phyloP scores from a whole-genome alignment of 306 rosid genomes.

The Casuarina cunninghamiana region DNA sequence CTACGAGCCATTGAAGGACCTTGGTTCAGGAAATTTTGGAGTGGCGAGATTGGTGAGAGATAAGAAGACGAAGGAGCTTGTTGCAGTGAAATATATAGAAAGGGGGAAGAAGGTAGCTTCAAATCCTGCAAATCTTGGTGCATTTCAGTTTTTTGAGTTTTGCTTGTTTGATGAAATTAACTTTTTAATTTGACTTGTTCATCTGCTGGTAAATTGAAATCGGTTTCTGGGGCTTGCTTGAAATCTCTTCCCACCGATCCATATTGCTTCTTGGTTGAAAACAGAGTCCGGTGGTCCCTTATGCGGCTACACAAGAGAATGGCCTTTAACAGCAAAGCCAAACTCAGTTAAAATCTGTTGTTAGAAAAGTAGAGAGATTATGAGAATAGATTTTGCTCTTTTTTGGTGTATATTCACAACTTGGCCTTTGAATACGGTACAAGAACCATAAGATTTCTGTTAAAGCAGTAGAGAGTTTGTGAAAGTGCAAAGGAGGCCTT shows the following conservation, averaged over 20 bases:
- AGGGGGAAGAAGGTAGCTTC: constrained; percentile 73
- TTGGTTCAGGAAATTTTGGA: constrained; percentile 89
- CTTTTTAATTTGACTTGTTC: not conserved
- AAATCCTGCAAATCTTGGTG: constrained; percentile 11
- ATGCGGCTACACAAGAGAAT: too few relatives aligned
- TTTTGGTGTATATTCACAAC: too few relatives aligned
- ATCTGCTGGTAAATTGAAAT: not conserved
- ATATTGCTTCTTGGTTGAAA: too few relatives aligned
- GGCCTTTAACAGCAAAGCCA: too few relatives aligned
- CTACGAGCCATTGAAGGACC: constrained; percentile 70
- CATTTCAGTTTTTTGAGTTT: not conserved
- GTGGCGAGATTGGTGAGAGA: constrained; percentile 86
- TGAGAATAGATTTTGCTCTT: too few relatives aligned
- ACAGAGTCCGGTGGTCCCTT: too few relatives aligned
- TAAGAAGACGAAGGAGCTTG: constrained; percentile 72
- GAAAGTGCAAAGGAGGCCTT: too few relatives aligned
- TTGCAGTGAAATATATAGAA: constrained; percentile 86
- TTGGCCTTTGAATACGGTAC: too few relatives aligned
- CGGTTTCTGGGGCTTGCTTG: not conserved
- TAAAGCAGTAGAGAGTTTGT: too few relatives aligned
- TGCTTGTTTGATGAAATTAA: constrained; percentile 3
- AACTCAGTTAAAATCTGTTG: too few relatives aligned
- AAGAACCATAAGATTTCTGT: too few relatives aligned
- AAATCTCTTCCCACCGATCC: not conserved
- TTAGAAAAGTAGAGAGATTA: too few relatives aligned